phyloP scores from a whole-genome alignment of 192 early-diverging fungal genomes.

The Linderina pennispora region DNA sequence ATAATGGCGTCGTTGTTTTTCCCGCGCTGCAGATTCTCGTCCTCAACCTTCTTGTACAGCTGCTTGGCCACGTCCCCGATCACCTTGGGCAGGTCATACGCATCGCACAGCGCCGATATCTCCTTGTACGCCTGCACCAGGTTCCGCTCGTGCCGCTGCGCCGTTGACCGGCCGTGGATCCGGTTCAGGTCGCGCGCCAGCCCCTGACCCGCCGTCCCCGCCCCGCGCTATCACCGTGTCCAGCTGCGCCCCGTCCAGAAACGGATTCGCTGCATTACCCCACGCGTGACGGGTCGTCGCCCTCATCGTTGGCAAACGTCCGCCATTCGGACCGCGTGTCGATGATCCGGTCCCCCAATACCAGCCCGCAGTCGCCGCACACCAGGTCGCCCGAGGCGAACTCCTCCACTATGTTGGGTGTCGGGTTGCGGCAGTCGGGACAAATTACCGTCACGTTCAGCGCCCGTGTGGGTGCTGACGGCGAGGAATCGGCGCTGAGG shows the following conservation, averaged over 20 bases:
- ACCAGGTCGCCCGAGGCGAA: conserved; percentile 90
- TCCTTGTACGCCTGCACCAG: conserved; percentile 81
- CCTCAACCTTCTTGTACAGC: conserved; percentile 83
- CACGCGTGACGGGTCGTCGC: conserved; percentile 42
- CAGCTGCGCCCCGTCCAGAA: conserved; percentile 33
- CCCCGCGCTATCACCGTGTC: conserved; percentile 68
- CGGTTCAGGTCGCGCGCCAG: conserved; percentile 41
- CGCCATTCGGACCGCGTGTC: conserved; percentile 98
- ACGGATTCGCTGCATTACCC: conserved; percentile 35
- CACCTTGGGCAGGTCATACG: conserved; percentile 70
- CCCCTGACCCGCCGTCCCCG: conserved; percentile 56
- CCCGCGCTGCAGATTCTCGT: conserved; percentile 75
- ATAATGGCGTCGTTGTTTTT: conserved; percentile 82
- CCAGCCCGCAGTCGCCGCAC: conserved; percentile 91
- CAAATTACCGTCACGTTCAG: conserved; percentile 44
- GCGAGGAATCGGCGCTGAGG: not conserved
- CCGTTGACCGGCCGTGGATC: conserved; percentile 55
- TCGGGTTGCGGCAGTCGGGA: conserved; percentile 70
- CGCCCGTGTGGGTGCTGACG: not conserved
- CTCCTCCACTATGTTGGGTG: conserved; percentile 94
- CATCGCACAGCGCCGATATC: conserved; percentile 82
- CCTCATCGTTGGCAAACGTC: conserved; percentile 45
- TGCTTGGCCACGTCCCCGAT: conserved; percentile 91
- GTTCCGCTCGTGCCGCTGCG: conserved; percentile 69
- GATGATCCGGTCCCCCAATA: conserved; percentile 93